phyloP scores from a whole-genome alignment of 345 rosid species.

The Eucalyptus polybractea region DNA sequence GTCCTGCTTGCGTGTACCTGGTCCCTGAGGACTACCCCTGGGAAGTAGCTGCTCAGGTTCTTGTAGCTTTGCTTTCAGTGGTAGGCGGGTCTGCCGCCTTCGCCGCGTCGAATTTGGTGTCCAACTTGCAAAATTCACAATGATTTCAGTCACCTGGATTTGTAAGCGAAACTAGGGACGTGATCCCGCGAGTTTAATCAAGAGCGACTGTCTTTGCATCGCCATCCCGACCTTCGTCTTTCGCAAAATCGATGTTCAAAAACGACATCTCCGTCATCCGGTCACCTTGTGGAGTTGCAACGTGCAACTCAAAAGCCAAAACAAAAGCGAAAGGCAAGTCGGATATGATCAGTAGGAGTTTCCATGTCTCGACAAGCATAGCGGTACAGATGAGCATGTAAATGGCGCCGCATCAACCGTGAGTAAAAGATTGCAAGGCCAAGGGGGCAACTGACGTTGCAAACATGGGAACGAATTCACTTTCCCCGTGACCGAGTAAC shows the following conservation, averaged over 20 bases:
- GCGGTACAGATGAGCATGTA: neutral
- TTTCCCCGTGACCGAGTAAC: neutral
- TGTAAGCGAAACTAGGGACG: neutral
- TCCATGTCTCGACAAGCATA: neutral
- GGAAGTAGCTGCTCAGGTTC: constrained; percentile 55
- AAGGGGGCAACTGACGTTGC: neutral
- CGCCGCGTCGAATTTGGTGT: constrained; percentile 70
- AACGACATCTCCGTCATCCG: neutral
- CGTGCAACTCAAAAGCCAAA: neutral
- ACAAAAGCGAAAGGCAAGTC: neutral
- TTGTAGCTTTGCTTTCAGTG: constrained; percentile 38
- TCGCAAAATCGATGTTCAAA: neutral
- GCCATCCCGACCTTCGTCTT: neutral
- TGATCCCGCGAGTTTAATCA: neutral
- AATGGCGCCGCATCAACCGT: neutral
- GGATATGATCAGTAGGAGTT: neutral
- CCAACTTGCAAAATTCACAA: constrained; percentile 65
- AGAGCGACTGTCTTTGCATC: neutral
- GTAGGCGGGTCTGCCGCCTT: constrained; percentile 88
- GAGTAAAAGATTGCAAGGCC: neutral
- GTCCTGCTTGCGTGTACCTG: constrained; percentile 65
- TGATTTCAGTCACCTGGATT: constrained; percentile 19
- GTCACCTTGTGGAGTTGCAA: neutral
- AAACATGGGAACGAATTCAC: neutral
- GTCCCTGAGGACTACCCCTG: constrained; percentile 77